Evolutionary conservation across 1,284 basidiomycete species (phyloP).

Genomic region (Ceratobasidium papillatum): DNA sequence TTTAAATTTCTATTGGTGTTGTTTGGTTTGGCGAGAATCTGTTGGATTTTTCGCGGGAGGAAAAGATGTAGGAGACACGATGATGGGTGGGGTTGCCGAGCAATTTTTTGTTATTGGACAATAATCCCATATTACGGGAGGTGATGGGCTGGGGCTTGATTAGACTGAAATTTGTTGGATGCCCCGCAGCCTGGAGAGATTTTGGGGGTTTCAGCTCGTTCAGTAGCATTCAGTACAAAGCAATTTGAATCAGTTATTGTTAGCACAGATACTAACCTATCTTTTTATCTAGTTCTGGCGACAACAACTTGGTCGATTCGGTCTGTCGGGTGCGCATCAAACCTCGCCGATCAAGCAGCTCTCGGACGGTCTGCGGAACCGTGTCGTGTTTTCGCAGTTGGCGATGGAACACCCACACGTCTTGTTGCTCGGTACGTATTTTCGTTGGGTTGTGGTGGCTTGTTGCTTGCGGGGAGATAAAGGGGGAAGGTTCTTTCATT

Average conservation of each 20-base stretch:
- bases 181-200: no score
- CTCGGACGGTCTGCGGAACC: slow-evolving; percentile 96
- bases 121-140: no score
- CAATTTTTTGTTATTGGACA: no score
- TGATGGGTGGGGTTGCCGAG: no score
- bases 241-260: no score
- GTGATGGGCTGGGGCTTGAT: no score
- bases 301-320: slow-evolving; percentile 93
- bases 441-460: slow-evolving; percentile 14
- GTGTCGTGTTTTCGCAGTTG: slow-evolving; percentile 91
- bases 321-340: slow-evolving; percentile 93
- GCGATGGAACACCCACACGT: slow-evolving; percentile 95
- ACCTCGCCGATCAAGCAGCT: slow-evolving; percentile 91
- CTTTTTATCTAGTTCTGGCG: slow-evolving; percentile 80
- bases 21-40: no score
- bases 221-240: no score
- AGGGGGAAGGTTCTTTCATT: neutral
- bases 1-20: neutral
- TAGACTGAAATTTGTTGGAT: no score
- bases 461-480: neutral
- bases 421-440: slow-evolving; percentile 75
- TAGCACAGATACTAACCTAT: neutral
- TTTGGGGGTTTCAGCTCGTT: no score
- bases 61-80: no score
- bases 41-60: no score